Percentiles rank a stretch among this genome's conserved stretches.
phyloP scores from a whole-genome alignment of 768 basidiomycete species.

The Trametes punicea region DNA sequence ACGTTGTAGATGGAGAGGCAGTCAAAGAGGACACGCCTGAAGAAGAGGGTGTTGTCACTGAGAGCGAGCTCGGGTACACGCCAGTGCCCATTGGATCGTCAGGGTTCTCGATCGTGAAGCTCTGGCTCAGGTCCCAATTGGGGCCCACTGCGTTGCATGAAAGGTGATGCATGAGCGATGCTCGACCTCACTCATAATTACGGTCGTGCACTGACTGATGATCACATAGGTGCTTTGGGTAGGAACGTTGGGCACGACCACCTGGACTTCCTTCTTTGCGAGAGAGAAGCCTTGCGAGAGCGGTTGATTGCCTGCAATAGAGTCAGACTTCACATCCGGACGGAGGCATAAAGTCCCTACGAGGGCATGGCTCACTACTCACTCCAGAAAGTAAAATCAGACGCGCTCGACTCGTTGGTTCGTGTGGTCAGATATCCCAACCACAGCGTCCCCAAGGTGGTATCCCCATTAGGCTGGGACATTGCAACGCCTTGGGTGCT shows the following conservation, averaged over 20 bases:
- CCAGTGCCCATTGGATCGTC: neutral
- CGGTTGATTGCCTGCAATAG: neutral
- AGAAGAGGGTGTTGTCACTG: neutral
- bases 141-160: too few species aligned
- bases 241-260: neutral
- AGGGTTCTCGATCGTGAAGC: conserved; percentile 5
- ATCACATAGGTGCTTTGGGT: neutral
- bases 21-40: neutral
- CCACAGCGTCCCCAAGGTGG: neutral
- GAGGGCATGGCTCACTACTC: neutral
- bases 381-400: neutral
- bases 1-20: neutral
- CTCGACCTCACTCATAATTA: too few species aligned
- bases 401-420: too few species aligned
- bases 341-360: too few species aligned
- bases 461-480: too few species aligned
- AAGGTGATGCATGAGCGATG: neutral
- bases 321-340: too few species aligned
- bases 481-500: too few species aligned
- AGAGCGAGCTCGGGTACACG: neutral
- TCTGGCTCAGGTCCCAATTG: too few species aligned
- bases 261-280: neutral
- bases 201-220: neutral
- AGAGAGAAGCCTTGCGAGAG: neutral
- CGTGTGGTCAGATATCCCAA: neutral